A percentile compares a stretch with the other conserved stretches of the same genome.
These are phyloP conservation scores for Alternaria metachromatica DNA, from an alignment of 2,329 filamentous ascomycete species.

Conservation along the genomic window DNA sequence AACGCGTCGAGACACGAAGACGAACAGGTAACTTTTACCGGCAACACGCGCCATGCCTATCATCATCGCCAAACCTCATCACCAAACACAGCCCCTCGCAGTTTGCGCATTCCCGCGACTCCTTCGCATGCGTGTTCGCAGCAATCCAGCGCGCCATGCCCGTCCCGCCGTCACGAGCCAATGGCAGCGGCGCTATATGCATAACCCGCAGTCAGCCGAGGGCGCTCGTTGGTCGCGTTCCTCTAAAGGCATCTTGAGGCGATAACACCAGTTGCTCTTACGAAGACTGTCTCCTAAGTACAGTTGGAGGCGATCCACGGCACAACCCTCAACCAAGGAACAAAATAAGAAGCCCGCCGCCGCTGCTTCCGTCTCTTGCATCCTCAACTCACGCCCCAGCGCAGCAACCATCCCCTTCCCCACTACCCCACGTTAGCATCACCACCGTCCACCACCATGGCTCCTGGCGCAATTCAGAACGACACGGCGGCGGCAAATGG, in stretches of 20 bases:
- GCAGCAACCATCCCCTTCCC: constrained; percentile 14
- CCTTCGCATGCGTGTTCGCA: background rate
- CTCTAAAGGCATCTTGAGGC: constrained; percentile 28
- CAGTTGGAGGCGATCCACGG: constrained; percentile 35
- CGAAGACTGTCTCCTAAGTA: constrained; percentile 27
- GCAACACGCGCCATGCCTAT: constrained; percentile 5
- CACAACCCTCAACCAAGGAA: constrained; percentile 19
- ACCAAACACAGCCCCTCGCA: background rate
- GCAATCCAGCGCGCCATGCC: constrained; percentile 2
- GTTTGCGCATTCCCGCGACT: background rate
- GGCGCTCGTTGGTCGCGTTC: constrained; percentile 15
- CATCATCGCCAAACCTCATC: background rate
- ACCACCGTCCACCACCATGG: constrained; percentile 33
- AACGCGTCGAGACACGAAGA: constrained; percentile 18
- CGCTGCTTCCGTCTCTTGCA: constrained; percentile 7
- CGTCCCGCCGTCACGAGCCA: constrained; percentile 21
- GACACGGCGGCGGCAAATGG: constrained; percentile 23
- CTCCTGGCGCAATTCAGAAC: constrained; percentile 43
- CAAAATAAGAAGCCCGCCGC: constrained; percentile 30
- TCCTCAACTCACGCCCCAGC: background rate
- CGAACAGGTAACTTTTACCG: constrained; percentile 26
- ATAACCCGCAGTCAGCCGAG: constrained; percentile 32
- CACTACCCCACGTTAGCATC: constrained; percentile 25
- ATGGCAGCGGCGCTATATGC: constrained; percentile 26
- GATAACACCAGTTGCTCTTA: constrained; percentile 15